Evolutionary conservation across 2,329 filamentous ascomycete genomes (phyloP).

Genomic region (Aspergillus quadricinctus): DNA sequence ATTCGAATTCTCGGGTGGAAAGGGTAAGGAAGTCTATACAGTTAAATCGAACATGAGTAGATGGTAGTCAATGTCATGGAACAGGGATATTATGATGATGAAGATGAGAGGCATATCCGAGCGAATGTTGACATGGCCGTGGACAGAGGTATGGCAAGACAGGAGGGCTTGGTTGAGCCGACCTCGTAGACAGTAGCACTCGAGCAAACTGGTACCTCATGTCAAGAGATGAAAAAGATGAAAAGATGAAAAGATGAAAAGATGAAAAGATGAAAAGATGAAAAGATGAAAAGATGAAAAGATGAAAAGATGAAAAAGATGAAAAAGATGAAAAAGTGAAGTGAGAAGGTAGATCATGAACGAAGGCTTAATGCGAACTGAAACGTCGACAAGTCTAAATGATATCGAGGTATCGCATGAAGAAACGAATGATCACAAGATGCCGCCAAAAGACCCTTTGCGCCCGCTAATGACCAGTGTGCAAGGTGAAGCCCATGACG

Average conservation of each 20-base stretch:
- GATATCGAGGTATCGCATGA: constrained; percentile 7
- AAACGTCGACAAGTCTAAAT: background rate
- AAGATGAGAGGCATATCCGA: too few relatives aligned
- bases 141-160: too few relatives aligned
- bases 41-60: too few relatives aligned
- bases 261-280: too few relatives aligned
- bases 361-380: background rate
- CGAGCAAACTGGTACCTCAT: background rate
- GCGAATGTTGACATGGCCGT: too few relatives aligned
- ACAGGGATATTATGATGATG: too few relatives aligned
- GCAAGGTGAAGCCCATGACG: constrained; percentile 22
- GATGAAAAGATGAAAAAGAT: too few relatives aligned
- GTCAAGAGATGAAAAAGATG: background rate
- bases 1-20: background rate
- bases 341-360: background rate
- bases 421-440: constrained; percentile 17
- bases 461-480: constrained; percentile 37
- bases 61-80: too few relatives aligned
- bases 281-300: too few relatives aligned
- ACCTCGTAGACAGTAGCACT: background rate
- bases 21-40: background rate
- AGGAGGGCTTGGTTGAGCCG: background rate
- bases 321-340: background rate
- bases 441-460: constrained; percentile 30
- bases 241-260: too few relatives aligned